A percentile compares a stretch with the other conserved stretches of the same genome.
Conservation (phyloP, 768 basidiomycete species). For the Leucosporidium yakuticum region DNA sequence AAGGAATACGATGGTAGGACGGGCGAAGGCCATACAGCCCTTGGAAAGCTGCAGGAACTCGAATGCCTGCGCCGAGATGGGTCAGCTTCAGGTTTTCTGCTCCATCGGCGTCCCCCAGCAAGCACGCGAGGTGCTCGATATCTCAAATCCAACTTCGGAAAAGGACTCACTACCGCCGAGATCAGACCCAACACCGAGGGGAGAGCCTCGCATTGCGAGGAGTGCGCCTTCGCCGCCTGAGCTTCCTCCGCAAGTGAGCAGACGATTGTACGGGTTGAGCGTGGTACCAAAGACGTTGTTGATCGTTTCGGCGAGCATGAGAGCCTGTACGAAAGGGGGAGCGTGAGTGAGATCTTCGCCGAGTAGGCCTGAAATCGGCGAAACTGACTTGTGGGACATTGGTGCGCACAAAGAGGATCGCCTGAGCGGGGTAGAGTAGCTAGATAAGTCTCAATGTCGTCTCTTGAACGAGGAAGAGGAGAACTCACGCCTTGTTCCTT, state of each 20-base stretch:
- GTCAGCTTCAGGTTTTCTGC: neutral
- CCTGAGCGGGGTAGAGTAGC: slow-evolving; percentile 46
- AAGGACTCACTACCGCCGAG: slow-evolving; percentile 44
- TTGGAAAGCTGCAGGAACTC: slow-evolving; percentile 58
- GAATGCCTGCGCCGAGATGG: slow-evolving; percentile 44
- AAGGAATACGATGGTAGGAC: slow-evolving; percentile 65
- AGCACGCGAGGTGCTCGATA: too few relatives aligned
- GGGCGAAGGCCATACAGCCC: slow-evolving; percentile 68
- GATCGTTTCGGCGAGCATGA: slow-evolving; percentile 35
- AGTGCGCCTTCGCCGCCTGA: slow-evolving; percentile 42
- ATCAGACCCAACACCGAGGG: slow-evolving; percentile 37
- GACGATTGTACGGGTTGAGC: slow-evolving; percentile 39
- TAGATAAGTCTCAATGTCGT: slow-evolving; percentile 43
- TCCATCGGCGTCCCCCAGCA: too few relatives aligned
- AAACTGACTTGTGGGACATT: slow-evolving; percentile 32
- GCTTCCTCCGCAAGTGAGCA: slow-evolving; percentile 38
- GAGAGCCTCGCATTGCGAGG: slow-evolving; percentile 35
- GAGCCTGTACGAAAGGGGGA: slow-evolving; percentile 14
- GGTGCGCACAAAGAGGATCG: slow-evolving; percentile 33
- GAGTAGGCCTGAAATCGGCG: too few relatives aligned
- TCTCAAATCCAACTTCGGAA: too few relatives aligned
- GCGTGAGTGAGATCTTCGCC: too few relatives aligned
- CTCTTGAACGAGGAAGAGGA: too few relatives aligned
- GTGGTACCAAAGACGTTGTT: slow-evolving; percentile 41
- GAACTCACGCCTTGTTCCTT: slow-evolving; percentile 51